phyloP scores from a whole-genome alignment of 1,284 basidiomycete species.

The Leccinum subfulvum region DNA sequence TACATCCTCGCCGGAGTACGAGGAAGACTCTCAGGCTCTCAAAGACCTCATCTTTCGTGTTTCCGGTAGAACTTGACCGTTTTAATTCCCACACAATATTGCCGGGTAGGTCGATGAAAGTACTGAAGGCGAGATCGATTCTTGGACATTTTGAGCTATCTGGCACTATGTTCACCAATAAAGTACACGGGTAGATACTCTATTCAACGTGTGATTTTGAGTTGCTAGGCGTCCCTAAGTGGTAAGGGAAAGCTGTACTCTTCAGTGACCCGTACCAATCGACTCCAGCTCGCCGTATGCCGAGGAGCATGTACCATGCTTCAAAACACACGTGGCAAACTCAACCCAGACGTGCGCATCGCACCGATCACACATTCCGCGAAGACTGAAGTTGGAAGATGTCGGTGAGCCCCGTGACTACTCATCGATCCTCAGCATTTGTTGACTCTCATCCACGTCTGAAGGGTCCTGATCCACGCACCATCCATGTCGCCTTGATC shows the following conservation, averaged over 20 bases:
- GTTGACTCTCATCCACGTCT: conserved; percentile 5
- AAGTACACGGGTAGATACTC: background rate
- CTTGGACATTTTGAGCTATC: background rate
- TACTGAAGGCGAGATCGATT: background rate
- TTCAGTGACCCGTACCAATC: background rate
- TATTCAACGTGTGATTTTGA: background rate
- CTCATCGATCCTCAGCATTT: background rate
- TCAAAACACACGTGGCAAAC: background rate
- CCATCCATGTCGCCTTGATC: conserved; percentile 23
- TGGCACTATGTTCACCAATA: background rate
- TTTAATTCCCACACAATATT: background rate
- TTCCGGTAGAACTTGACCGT: conserved; percentile 12
- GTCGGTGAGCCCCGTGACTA: conserved; percentile 14
- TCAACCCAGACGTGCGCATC: background rate
- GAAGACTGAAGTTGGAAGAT: conserved; percentile 11
- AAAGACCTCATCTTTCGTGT: conserved; percentile 17
- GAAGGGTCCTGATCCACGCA: conserved; percentile 7
- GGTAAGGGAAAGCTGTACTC: background rate
- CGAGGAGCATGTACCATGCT: conserved; percentile 1
- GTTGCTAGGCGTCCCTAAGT: background rate
- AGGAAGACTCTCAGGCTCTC: conserved; percentile 22
- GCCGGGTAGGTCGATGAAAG: background rate
- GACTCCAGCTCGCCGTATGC: background rate
- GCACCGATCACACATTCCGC: background rate
- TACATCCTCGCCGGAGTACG: conserved; percentile 21